Conservation (phyloP, 2,329 filamentous ascomycete species). For the Lasiodiplodia sp. region DNA sequence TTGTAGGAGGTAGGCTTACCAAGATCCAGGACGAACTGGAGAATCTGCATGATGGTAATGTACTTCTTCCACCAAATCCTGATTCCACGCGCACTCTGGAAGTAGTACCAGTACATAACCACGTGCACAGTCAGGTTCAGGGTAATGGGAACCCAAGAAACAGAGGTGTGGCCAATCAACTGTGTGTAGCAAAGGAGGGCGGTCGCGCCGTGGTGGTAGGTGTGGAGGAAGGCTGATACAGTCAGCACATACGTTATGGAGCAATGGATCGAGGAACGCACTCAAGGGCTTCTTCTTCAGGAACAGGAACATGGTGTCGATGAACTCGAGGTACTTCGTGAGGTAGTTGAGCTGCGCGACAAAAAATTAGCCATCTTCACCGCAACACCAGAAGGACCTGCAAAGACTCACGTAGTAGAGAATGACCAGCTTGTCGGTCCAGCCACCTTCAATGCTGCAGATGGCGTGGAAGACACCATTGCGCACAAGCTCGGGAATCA, state of each 20-base stretch:
- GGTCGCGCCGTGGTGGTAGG: constrained; percentile 97
- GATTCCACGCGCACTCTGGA: constrained; percentile 95
- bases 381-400: not conserved
- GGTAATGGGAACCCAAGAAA: constrained; percentile 93
- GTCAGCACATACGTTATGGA: constrained; percentile 37
- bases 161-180: constrained; percentile 88
- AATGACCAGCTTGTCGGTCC: constrained; percentile 91
- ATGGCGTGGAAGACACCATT: constrained; percentile 89
- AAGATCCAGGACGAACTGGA: constrained; percentile 96
- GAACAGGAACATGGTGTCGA: constrained; percentile 96
- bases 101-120: constrained; percentile 99
- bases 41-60: constrained; percentile 96
- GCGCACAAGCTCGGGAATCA: constrained; percentile 81
- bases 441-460: constrained; percentile 81
- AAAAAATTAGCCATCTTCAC: constrained; percentile 47
- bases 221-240: constrained; percentile 83
- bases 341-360: constrained; percentile 85
- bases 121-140: constrained; percentile 95
- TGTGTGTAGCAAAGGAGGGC: constrained; percentile 98
- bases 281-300: constrained; percentile 99
- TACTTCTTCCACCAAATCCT: constrained; percentile 99
- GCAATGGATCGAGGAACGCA: constrained; percentile 48
- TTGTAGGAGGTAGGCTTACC: constrained; percentile 63
- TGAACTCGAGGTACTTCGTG: constrained; percentile 94
- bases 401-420: constrained; percentile 88